Conservation (phyloP, 192 early-diverging fungal species). For the Coemansia sp. region DNA sequence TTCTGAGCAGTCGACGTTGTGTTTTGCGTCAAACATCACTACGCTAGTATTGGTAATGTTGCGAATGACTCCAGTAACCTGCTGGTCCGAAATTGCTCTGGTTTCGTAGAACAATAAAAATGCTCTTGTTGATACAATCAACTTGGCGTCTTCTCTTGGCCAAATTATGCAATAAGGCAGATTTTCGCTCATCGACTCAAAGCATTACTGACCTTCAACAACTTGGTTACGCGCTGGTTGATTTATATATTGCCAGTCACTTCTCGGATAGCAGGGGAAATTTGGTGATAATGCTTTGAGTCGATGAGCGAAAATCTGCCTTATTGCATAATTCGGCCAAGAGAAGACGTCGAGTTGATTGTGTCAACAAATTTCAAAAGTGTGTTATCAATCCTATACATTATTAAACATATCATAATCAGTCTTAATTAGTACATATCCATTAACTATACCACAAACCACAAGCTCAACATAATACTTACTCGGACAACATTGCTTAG, state of each 20-base stretch:
- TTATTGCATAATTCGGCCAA: too few species aligned
- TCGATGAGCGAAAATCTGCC: not conserved
- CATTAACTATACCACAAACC: too few species aligned
- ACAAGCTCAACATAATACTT: not conserved
- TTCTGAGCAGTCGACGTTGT: conserved; percentile 17
- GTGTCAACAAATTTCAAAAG: not conserved
- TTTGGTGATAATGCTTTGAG: conserved; percentile 7
- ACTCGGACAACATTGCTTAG: not conserved
- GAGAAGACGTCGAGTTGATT: too few species aligned
- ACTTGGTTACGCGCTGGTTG: conserved; percentile 63
- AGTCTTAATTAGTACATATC: too few species aligned
- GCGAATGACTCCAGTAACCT: not conserved
- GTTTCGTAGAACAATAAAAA: too few species aligned
- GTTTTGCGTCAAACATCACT: not conserved
- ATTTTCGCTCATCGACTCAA: conserved; percentile 41
- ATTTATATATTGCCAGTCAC: conserved; percentile 57
- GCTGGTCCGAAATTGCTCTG: too few species aligned
- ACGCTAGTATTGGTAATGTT: not conserved
- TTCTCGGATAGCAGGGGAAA: conserved; percentile 68
- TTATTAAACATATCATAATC: not conserved
- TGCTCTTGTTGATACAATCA: conserved; percentile 6
- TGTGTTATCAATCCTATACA: not conserved
- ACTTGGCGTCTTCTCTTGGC: conserved; percentile 69
- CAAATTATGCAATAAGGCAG: conserved; percentile 62
- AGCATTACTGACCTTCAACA: conserved; percentile 51